phyloP scores from a whole-genome alignment of 1,139 yeast species.

The Kurtzmaniella natalensis region DNA sequence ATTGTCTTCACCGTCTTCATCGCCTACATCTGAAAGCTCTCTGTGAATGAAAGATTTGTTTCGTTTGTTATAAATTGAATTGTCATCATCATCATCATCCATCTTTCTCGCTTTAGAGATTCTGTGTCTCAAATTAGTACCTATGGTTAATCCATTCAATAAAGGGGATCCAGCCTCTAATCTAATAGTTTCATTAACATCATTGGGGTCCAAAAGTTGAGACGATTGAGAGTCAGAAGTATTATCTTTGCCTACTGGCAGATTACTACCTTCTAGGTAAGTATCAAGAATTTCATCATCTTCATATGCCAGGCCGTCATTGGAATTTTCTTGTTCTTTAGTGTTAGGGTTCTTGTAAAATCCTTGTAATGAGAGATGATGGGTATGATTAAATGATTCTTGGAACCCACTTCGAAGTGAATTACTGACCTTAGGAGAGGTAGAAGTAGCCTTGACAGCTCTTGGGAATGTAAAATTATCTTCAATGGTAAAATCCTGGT shows the following conservation, averaged over 20 bases:
- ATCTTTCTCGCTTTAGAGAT: constrained; percentile 7
- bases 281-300: constrained; percentile 31
- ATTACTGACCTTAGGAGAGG: too few species aligned
- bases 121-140: constrained; percentile 24
- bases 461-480: too few species aligned
- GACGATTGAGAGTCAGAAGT: constrained; percentile 2
- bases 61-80: constrained; percentile 1
- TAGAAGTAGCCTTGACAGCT: too few species aligned
- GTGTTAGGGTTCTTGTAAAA: neutral
- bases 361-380: constrained; percentile 2
- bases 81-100: neutral
- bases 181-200: neutral
- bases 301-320: too few species aligned
- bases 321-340: constrained; percentile 9
- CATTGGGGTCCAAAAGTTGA: constrained; percentile 1
- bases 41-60: constrained; percentile 20
- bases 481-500: too few species aligned
- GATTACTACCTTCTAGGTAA: constrained; percentile 24
- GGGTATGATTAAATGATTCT: neutral
- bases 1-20: too few species aligned
- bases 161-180: constrained; percentile 31
- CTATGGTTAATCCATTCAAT: constrained; percentile 35
- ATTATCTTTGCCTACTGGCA: constrained; percentile 14
- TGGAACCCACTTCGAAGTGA: too few species aligned
- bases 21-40: neutral